A percentile compares a stretch with the other conserved stretches of the same genome.
These are phyloP conservation scores for Cladobotryum protrusum DNA, from an alignment of 2,329 filamentous ascomycete genomes.

Conservation along the genomic window DNA sequence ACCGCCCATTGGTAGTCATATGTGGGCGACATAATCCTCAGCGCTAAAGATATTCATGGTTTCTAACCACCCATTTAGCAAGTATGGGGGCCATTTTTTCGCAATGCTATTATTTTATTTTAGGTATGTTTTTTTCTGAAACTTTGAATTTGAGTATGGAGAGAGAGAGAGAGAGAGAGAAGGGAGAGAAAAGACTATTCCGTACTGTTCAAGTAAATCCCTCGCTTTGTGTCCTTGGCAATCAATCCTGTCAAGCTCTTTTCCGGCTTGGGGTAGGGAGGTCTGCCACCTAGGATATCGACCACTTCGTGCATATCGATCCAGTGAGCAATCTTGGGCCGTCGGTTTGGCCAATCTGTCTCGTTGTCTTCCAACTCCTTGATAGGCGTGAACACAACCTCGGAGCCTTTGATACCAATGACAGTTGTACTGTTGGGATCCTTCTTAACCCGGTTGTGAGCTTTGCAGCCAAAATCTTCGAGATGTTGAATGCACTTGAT, in stretches of 20 bases:
- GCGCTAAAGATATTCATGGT: not conserved
- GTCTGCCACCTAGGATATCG: conserved; percentile 74
- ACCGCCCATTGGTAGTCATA: not conserved
- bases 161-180: too few relatives aligned
- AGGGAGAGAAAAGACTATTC: not conserved
- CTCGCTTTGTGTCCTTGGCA: conserved; percentile 58
- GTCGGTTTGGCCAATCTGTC: conserved; percentile 88
- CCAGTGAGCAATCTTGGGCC: conserved; percentile 85
- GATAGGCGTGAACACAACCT: conserved; percentile 82
- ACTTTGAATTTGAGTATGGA: not conserved
- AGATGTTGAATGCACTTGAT: conserved; percentile 93
- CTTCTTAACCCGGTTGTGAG: conserved; percentile 59
- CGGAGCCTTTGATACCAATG: conserved; percentile 87
- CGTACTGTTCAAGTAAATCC: conserved; percentile 22
- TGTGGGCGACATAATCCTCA: not conserved
- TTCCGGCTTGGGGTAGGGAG: conserved; percentile 46
- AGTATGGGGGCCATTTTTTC: too few relatives aligned
- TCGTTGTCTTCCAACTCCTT: conserved; percentile 72
- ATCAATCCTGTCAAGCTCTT: conserved; percentile 42
- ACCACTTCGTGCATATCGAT: conserved; percentile 71
- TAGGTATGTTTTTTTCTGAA: not conserved
- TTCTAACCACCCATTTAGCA: too few relatives aligned
- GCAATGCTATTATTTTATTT: not conserved
- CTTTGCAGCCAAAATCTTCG: conserved; percentile 65
- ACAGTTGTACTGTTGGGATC: conserved; percentile 71